phyloP scores from a whole-genome alignment of 2,329 filamentous ascomycete genomes.

The Fusarium mexicanum region DNA sequence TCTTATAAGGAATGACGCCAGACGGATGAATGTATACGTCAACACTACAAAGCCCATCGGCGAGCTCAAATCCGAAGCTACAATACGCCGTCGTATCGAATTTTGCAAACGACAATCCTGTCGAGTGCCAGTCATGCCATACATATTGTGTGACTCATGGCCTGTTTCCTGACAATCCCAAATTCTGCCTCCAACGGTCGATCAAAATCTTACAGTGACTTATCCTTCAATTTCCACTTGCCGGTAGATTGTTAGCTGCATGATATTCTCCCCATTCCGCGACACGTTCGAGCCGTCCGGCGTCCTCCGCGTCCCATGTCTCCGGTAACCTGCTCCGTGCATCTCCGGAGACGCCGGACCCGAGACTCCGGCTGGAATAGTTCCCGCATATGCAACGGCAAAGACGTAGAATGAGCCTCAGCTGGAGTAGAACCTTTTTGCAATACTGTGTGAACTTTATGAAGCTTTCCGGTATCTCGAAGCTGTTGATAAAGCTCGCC shows the following conservation, averaged over 20 bases:
- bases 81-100: not conserved
- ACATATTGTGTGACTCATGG: constrained; percentile 5
- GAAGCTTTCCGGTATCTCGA: constrained; percentile 24
- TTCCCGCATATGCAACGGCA: constrained; percentile 10
- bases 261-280: constrained; percentile 26
- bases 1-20: constrained; percentile 39
- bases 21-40: constrained; percentile 36
- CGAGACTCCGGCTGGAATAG: constrained; percentile 23
- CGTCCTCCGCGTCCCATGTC: constrained; percentile 22
- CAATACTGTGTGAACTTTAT: not conserved
- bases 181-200: not conserved
- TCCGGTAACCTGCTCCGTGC: constrained; percentile 27
- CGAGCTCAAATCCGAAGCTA: constrained; percentile 7
- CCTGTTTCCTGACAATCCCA: constrained; percentile 17
- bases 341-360: constrained; percentile 35
- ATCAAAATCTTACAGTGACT: not conserved
- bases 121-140: not conserved
- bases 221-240: not conserved
- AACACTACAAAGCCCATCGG: not conserved
- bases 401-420: not conserved
- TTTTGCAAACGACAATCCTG: not conserved
- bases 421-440: not conserved
- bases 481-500: constrained; percentile 1
- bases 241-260: constrained; percentile 4
- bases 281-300: constrained; percentile 28